These are phyloP conservation scores for Candida quercuum DNA, from an alignment of 805 yeast genomes.

Conservation along the genomic window DNA sequence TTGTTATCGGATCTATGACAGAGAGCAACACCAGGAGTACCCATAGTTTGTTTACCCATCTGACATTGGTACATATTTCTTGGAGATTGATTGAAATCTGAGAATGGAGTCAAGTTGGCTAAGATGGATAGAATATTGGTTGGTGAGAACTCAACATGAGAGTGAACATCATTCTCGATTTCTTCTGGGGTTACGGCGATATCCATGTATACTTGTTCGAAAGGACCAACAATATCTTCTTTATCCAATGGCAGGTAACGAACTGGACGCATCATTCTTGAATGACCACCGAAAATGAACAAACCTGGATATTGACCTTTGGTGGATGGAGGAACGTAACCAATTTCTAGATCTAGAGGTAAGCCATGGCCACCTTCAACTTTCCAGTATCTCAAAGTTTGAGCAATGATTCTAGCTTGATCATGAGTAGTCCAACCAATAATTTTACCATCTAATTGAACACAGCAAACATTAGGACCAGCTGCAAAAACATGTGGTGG, in stretches of 20 bases:
- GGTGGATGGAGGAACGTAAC: constrained; percentile 92
- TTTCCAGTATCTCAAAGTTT: constrained; percentile 89
- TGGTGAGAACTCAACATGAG: constrained; percentile 93
- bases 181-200: constrained; percentile 93
- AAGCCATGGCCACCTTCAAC: constrained; percentile 74
- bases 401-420: constrained; percentile 81
- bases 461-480: constrained; percentile 85
- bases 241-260: constrained; percentile 82
- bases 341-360: constrained; percentile 86
- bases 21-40: constrained; percentile 97
- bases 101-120: constrained; percentile 96
- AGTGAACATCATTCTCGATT: constrained; percentile 72
- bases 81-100: constrained; percentile 98
- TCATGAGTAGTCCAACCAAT: constrained; percentile 93
- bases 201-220: constrained; percentile 96
- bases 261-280: constrained; percentile 96
- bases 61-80: constrained; percentile 99
- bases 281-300: constrained; percentile 82
- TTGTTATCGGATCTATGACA: constrained; percentile 92
- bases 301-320: constrained; percentile 98
- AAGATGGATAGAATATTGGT: constrained; percentile 90
- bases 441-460: constrained; percentile 88
- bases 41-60: constrained; percentile 99
- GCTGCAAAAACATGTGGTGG: constrained; percentile 79
- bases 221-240: constrained; percentile 90